These are phyloP conservation scores for Didymella segeticola DNA, from an alignment of 2,329 filamentous ascomycete genomes.

Conservation along the genomic window DNA sequence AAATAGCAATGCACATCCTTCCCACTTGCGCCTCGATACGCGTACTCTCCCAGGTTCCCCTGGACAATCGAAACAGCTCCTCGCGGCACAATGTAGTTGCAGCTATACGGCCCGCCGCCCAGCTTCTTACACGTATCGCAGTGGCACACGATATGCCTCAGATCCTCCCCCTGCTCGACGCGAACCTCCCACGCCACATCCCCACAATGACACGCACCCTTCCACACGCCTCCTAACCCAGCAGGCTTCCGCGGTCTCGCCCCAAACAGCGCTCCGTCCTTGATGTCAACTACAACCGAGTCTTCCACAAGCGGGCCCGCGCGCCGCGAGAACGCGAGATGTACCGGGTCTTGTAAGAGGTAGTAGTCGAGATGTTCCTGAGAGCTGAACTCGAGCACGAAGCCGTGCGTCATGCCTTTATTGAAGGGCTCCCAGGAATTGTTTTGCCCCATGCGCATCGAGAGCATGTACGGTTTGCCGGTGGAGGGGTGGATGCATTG, in stretches of 20 bases:
- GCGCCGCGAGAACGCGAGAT: slow-evolving; percentile 36
- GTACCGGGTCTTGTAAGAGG: slow-evolving; percentile 39
- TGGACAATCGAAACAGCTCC: slow-evolving; percentile 35
- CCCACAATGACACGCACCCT: slow-evolving; percentile 44
- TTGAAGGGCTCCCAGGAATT: slow-evolving; percentile 40
- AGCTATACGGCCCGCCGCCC: slow-evolving; percentile 45
- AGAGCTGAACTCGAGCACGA: slow-evolving; percentile 43
- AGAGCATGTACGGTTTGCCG: slow-evolving; percentile 41
- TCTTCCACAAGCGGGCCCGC: slow-evolving; percentile 43
- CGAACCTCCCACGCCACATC: slow-evolving; percentile 32
- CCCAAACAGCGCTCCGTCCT: slow-evolving; percentile 43
- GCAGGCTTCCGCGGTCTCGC: slow-evolving; percentile 28
- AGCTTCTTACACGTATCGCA: slow-evolving; percentile 48
- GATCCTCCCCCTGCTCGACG: slow-evolving; percentile 29
- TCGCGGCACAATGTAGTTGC: slow-evolving; percentile 45
- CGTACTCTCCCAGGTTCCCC: slow-evolving; percentile 37
- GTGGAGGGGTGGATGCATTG: slow-evolving; percentile 34
- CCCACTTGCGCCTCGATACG: slow-evolving; percentile 43
- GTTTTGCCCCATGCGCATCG: slow-evolving; percentile 44
- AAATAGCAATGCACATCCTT: slow-evolving; percentile 49
- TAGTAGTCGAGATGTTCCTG: slow-evolving; percentile 47
- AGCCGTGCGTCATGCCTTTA: slow-evolving; percentile 47
- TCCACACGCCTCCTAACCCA: slow-evolving; percentile 16
- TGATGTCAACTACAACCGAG: slow-evolving; percentile 43
- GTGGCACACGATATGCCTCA: slow-evolving; percentile 45